Conservation (phyloP, 2,329 filamentous ascomycete genomes). For the Elsinoe perseae region DNA sequence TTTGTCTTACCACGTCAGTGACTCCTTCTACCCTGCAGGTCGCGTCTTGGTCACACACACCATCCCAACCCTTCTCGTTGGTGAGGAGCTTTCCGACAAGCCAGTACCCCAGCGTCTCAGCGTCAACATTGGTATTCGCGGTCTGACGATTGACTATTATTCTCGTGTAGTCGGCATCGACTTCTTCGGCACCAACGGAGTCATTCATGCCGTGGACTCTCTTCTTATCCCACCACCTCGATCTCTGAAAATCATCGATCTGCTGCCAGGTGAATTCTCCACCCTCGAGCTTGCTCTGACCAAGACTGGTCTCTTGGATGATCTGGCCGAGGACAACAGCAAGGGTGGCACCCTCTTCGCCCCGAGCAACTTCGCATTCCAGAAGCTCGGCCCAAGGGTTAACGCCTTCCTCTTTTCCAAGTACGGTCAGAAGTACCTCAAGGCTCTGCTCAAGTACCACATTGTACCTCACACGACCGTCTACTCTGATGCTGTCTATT, state of each 20-base stretch:
- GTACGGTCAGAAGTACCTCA: slow-evolving; percentile 65
- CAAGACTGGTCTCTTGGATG: slow-evolving; percentile 63
- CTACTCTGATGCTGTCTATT: slow-evolving; percentile 77
- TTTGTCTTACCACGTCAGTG: slow-evolving; percentile 66
- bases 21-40: slow-evolving; percentile 58
- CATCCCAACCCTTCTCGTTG: slow-evolving; percentile 59
- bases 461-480: slow-evolving; percentile 65
- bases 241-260: slow-evolving; percentile 54
- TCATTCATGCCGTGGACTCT: slow-evolving; percentile 68
- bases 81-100: slow-evolving; percentile 52
- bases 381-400: slow-evolving; percentile 59
- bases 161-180: slow-evolving; percentile 61
- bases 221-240: slow-evolving; percentile 69
- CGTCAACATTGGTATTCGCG: slow-evolving; percentile 54
- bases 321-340: slow-evolving; percentile 47
- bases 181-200: slow-evolving; percentile 67
- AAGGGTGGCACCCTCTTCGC: slow-evolving; percentile 71
- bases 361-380: slow-evolving; percentile 73
- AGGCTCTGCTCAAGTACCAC: slow-evolving; percentile 71
- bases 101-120: slow-evolving; percentile 61
- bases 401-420: slow-evolving; percentile 83
- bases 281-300: slow-evolving; percentile 67
- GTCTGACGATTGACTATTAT: slow-evolving; percentile 69
- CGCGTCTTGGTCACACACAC: slow-evolving; percentile 65
- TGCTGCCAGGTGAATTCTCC: slow-evolving; percentile 64